phyloP scores from a whole-genome alignment of 2,329 filamentous ascomycete genomes.

The Fusarium staphyleae region DNA sequence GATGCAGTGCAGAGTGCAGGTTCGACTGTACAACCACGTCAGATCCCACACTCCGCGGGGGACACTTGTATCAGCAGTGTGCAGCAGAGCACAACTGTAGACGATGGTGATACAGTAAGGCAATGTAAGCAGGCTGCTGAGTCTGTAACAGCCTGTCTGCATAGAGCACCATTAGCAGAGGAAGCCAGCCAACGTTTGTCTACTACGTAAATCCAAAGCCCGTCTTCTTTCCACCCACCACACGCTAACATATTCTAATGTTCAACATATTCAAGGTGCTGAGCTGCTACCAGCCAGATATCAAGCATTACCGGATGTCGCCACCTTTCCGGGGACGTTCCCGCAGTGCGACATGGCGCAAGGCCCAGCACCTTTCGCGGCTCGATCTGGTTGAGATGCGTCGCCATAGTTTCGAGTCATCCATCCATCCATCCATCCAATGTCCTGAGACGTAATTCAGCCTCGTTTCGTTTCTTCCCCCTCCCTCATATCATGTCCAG shows the following conservation, averaged over 20 bases:
- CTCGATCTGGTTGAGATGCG: constrained; percentile 23
- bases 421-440: neutral
- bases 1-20: constrained; percentile 10
- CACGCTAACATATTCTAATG: too few species aligned
- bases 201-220: too few species aligned
- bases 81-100: neutral
- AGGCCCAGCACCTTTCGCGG: constrained; percentile 13
- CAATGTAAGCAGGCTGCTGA: neutral
- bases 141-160: neutral
- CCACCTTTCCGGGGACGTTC: constrained; percentile 30
- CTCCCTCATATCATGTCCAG: constrained; percentile 7
- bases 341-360: constrained; percentile 14
- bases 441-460: neutral
- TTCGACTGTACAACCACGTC: constrained; percentile 15
- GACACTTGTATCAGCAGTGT: constrained; percentile 4
- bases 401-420: constrained; percentile 8
- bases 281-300: too few species aligned
- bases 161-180: too few species aligned
- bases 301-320: constrained; percentile 4
- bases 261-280: too few species aligned
- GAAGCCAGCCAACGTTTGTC: too few species aligned
- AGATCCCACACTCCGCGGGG: constrained; percentile 14
- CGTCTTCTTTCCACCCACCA: too few species aligned
- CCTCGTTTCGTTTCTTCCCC: constrained; percentile 16
- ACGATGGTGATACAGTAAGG: neutral